Evolutionary conservation across 257 asterid species (phyloP).

Genomic region (Salvia hispanica): DNA sequence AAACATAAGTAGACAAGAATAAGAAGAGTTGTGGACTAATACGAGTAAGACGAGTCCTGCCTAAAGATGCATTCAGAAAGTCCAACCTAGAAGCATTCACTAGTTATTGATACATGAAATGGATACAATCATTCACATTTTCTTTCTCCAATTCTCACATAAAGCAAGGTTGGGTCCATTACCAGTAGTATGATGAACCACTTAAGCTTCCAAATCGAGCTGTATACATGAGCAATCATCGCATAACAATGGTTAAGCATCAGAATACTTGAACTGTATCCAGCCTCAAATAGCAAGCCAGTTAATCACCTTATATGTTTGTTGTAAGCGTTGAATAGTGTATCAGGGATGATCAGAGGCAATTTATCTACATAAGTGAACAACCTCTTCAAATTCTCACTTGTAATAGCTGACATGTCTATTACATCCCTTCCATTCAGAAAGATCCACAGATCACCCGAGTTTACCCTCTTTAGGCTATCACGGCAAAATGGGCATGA

Average conservation of each 20-base stretch:
- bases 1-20: background rate
- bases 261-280: slow-evolving; percentile 15
- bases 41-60: slow-evolving; percentile 7
- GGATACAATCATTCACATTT: slow-evolving; percentile 22
- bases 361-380: slow-evolving; percentile 76
- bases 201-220: slow-evolving; percentile 29
- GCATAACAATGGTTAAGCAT: slow-evolving; percentile 16
- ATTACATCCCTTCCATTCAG: slow-evolving; percentile 64
- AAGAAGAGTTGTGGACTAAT: background rate
- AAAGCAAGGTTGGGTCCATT: background rate
- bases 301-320: slow-evolving; percentile 61
- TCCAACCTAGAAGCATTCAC: too few species aligned
- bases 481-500: slow-evolving; percentile 98
- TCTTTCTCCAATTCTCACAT: background rate
- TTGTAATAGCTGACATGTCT: slow-evolving; percentile 63
- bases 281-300: background rate
- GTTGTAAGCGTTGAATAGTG: slow-evolving; percentile 64
- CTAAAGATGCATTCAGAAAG: slow-evolving; percentile 36
- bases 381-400: slow-evolving; percentile 82
- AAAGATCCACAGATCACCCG: slow-evolving; percentile 84
- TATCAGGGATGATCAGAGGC: slow-evolving; percentile 76
- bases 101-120: slow-evolving; percentile 4
- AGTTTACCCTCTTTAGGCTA: slow-evolving; percentile 78
- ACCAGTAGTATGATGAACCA: slow-evolving; percentile 31
- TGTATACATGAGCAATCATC: slow-evolving; percentile 20